Conservation (phyloP, 108 stramenopile species). For the Seminavis robusta region DNA sequence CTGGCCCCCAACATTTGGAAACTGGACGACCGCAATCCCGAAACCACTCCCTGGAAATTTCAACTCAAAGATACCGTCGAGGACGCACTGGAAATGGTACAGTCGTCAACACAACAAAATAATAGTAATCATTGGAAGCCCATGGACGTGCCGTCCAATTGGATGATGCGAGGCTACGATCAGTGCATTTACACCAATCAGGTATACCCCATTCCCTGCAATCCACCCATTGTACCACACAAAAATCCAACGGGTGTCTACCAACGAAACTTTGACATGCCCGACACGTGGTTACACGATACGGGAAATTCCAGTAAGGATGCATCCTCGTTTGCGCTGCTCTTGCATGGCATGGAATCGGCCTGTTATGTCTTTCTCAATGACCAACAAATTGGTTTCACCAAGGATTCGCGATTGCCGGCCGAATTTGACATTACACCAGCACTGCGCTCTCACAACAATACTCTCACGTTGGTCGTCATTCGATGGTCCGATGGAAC, state of each 20-base stretch:
- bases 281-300: conserved; percentile 33
- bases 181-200: conserved; percentile 54
- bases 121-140: conserved; percentile 16
- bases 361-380: conserved; percentile 80
- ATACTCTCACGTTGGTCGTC: conserved; percentile 59
- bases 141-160: conserved; percentile 40
- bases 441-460: neutral
- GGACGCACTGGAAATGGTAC: conserved; percentile 18
- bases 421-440: conserved; percentile 51
- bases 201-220: conserved; percentile 51
- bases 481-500: conserved; percentile 83
- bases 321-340: conserved; percentile 27
- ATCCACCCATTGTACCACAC: conserved; percentile 42
- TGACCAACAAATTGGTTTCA: conserved; percentile 67
- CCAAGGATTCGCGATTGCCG: conserved; percentile 79
- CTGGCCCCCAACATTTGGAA: conserved; percentile 17
- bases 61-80: conserved; percentile 30
- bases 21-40: conserved; percentile 8
- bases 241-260: conserved; percentile 86
- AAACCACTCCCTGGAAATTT: conserved; percentile 33
- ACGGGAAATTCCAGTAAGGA: neutral
- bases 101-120: no score
- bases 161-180: conserved; percentile 46
- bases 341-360: conserved; percentile 74
- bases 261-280: conserved; percentile 42